Percentiles rank a stretch among this genome's conserved stretches.
Evolutionary conservation across 192 early-diverging fungal genomes (phyloP).

Genomic region (Blastocladiella britannica): DNA sequence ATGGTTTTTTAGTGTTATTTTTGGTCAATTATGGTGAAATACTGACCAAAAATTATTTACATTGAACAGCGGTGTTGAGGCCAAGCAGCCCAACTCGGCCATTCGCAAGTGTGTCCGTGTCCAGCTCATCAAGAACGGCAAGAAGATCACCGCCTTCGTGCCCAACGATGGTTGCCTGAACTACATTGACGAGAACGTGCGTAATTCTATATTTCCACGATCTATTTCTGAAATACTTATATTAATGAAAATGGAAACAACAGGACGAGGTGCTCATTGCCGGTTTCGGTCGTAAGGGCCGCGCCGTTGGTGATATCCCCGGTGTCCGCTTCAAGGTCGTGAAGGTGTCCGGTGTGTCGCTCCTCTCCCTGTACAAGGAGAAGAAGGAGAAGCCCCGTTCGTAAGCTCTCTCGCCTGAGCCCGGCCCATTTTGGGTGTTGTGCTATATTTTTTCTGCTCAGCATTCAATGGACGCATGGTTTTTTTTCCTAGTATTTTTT

Average conservation of each 20-base stretch:
- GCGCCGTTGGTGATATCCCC: conserved; percentile 98
- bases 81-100: conserved; percentile 99
- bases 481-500: too few relatives aligned
- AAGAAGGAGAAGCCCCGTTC: conserved; percentile 99
- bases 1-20: conserved; percentile 13
- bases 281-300: conserved; percentile 99
- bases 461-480: too few relatives aligned
- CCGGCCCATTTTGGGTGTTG: too few relatives aligned
- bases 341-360: conserved; percentile 98
- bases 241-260: too few relatives aligned
- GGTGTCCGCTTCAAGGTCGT: conserved; percentile 99
- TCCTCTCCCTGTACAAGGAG: conserved; percentile 98
- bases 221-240: neutral
- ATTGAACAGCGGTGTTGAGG: conserved; percentile 82
- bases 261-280: conserved; percentile 99
- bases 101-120: conserved; percentile 99
- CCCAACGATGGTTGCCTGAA: conserved; percentile 99
- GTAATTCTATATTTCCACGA: conserved; percentile 1
- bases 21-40: conserved; percentile 2
- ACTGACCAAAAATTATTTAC: conserved; percentile 3
- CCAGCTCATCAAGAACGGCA: conserved; percentile 99
- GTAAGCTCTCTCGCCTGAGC: conserved; percentile 33
- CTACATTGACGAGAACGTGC: conserved; percentile 96
- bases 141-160: conserved; percentile 99
- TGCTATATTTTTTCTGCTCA: too few relatives aligned